Conservation (phyloP, 2,329 filamentous ascomycete species). For the Sarocladium kiliense region DNA sequence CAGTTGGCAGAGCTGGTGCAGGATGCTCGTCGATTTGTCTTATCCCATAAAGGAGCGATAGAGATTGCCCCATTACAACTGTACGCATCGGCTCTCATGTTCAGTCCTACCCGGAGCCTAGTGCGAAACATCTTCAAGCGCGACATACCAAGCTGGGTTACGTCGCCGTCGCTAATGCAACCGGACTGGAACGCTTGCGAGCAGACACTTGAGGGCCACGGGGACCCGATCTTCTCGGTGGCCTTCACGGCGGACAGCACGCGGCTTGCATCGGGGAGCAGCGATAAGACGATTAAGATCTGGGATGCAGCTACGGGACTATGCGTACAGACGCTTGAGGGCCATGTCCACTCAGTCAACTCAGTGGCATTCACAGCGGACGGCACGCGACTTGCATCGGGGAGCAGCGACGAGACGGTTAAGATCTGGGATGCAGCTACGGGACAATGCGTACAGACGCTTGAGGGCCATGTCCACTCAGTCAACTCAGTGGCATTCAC, state of each 20-base stretch:
- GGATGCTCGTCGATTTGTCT: constrained; percentile 24
- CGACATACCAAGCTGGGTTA: constrained; percentile 14
- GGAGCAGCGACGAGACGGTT: no score
- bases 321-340: neutral
- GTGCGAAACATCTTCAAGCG: constrained; percentile 9
- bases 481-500: neutral
- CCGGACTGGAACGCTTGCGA: constrained; percentile 11
- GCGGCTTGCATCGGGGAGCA: neutral
- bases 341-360: no score
- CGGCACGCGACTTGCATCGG: no score
- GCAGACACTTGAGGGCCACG: neutral
- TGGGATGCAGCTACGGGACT: neutral
- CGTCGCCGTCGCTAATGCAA: constrained; percentile 8
- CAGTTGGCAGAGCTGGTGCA: constrained; percentile 14
- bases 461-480: no score
- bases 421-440: no score
- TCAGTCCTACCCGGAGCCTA: constrained; percentile 21
- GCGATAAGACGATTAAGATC: neutral
- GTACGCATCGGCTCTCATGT: constrained; percentile 25
- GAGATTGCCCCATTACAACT: constrained; percentile 22
- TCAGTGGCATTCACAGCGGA: no score
- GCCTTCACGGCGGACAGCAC: neutral
- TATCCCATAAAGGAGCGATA: constrained; percentile 18
- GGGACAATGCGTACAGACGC: no score
- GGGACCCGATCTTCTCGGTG: neutral